phyloP scores from a whole-genome alignment of 2,329 filamentous ascomycete species.

The Aspergillus latus region DNA sequence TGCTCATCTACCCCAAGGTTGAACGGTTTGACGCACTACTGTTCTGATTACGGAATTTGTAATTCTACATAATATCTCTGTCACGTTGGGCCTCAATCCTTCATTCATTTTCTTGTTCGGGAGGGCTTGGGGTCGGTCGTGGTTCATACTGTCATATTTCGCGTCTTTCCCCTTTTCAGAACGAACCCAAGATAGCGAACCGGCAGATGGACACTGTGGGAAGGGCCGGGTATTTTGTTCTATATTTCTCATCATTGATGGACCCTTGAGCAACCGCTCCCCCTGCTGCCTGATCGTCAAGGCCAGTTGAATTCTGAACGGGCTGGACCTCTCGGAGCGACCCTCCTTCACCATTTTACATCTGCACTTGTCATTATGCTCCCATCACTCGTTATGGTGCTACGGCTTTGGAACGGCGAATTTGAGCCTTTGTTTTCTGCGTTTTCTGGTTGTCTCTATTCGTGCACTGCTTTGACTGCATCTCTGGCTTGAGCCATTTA shows the following conservation, averaged over 20 bases:
- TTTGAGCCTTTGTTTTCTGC: constrained; percentile 24
- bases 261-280: constrained; percentile 10
- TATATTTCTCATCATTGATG: constrained; percentile 11
- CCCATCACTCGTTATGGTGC: constrained; percentile 38
- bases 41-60: constrained; percentile 19
- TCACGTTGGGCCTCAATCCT: constrained; percentile 23
- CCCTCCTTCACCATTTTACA: constrained; percentile 21
- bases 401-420: constrained; percentile 40
- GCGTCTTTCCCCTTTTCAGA: constrained; percentile 3
- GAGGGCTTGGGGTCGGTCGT: constrained; percentile 22
- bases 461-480: constrained; percentile 19
- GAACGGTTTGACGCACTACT: constrained; percentile 22
- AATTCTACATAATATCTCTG: constrained; percentile 24
- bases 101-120: constrained; percentile 22
- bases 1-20: constrained; percentile 35
- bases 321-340: constrained; percentile 23
- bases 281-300: constrained; percentile 14
- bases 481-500: constrained; percentile 28
- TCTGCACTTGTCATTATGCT: constrained; percentile 23
- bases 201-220: constrained; percentile 21
- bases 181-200: constrained; percentile 20
- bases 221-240: constrained; percentile 19
- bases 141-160: constrained; percentile 20
- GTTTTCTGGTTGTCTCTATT: constrained; percentile 18
- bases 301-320: constrained; percentile 14